Evolutionary conservation across 2,329 filamentous ascomycete species (phyloP).

Genomic region (Didymosphaeria variabile): DNA sequence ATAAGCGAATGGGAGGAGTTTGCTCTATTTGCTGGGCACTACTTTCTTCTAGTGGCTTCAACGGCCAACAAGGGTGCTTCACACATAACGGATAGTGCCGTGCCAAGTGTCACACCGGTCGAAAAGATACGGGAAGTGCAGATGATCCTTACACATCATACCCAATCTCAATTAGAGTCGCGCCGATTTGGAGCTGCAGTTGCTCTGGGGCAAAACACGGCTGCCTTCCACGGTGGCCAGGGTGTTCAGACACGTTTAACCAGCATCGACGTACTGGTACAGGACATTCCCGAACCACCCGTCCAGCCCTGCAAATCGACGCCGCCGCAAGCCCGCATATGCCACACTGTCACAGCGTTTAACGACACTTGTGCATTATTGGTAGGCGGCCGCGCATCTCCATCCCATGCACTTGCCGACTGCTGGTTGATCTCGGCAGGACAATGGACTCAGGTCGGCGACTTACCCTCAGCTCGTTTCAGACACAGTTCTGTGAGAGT

Average conservation of each 20-base stretch:
- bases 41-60: conserved; percentile 77
- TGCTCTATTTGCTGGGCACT: conserved; percentile 82
- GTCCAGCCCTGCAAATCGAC: conserved; percentile 44
- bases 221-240: conserved; percentile 56
- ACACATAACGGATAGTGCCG: conserved; percentile 20
- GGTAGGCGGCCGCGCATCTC: conserved; percentile 81
- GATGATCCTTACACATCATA: conserved; percentile 27
- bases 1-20: conserved; percentile 88
- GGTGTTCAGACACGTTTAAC: conserved; percentile 59
- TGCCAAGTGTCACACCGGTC: conserved; percentile 11
- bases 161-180: conserved; percentile 27
- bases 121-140: background rate
- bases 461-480: conserved; percentile 76
- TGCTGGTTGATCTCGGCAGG: conserved; percentile 76
- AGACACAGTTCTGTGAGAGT: conserved; percentile 72
- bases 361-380: conserved; percentile 68
- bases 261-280: conserved; percentile 52
- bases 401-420: conserved; percentile 72
- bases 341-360: conserved; percentile 77
- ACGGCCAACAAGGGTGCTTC: conserved; percentile 41
- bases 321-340: conserved; percentile 63
- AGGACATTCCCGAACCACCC: conserved; percentile 34
- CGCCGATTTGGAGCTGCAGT: conserved; percentile 54
- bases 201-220: conserved; percentile 35
- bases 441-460: conserved; percentile 70